Percentiles rank a stretch among this genome's conserved stretches.
These are phyloP conservation scores for Ogataea corticis DNA, from an alignment of 805 yeast genomes.

Conservation along the genomic window DNA sequence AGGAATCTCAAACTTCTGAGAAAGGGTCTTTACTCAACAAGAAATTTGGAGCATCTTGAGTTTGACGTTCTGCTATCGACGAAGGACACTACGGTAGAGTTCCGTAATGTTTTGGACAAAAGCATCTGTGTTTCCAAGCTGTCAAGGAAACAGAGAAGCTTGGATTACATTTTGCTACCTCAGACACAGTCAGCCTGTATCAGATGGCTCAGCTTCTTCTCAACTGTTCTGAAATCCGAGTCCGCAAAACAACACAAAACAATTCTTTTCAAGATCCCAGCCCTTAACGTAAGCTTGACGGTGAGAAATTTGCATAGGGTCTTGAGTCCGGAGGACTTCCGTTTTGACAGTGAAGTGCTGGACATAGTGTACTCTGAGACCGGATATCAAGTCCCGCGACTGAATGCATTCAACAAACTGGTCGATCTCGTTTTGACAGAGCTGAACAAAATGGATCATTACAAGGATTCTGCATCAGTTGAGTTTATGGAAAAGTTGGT, in stretches of 20 bases:
- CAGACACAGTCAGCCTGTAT: constrained; percentile 54
- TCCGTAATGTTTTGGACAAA: constrained; percentile 71
- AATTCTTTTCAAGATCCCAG: constrained; percentile 43
- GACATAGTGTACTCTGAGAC: constrained; percentile 5
- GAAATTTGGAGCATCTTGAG: constrained; percentile 17
- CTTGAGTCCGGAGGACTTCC: constrained; percentile 11
- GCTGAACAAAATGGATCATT: constrained; percentile 8
- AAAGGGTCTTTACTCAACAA: constrained; percentile 2
- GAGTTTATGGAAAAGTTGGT: constrained; percentile 21
- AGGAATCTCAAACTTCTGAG: background rate
- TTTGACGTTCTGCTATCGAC: constrained; percentile 23
- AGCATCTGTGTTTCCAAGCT: constrained; percentile 53
- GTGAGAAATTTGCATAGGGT: constrained; percentile 28
- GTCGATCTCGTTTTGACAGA: constrained; percentile 38
- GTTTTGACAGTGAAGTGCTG: background rate
- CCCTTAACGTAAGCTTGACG: constrained; percentile 43
- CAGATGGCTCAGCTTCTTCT: constrained; percentile 64
- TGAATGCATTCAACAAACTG: constrained; percentile 39
- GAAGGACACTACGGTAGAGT: constrained; percentile 39
- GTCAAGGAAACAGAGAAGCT: constrained; percentile 10
- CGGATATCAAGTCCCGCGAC: constrained; percentile 30
- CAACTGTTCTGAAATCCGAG: constrained; percentile 42
- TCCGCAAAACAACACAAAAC: constrained; percentile 14
- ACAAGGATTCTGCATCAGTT: constrained; percentile 9
- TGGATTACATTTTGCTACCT: constrained; percentile 53